Evolutionary conservation across 2,329 filamentous ascomycete species (phyloP).

Genomic region (Hymenoscyphus salicellus): DNA sequence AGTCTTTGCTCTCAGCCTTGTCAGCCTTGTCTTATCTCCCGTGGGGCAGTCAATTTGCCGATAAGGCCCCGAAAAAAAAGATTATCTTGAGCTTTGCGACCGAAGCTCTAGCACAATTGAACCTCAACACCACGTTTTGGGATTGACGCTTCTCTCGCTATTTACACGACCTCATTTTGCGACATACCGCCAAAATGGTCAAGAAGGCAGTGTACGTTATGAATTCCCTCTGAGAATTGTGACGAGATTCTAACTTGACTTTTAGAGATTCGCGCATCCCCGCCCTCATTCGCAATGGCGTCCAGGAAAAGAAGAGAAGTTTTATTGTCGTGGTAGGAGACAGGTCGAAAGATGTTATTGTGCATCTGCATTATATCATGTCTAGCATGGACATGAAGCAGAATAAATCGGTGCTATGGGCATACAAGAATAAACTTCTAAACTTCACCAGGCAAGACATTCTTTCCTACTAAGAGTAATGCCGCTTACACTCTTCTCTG

Average conservation of each 20-base stretch:
- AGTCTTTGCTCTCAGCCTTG: too few relatives aligned
- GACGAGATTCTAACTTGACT: constrained; percentile 13
- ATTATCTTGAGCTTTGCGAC: constrained; percentile 1
- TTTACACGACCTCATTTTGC: constrained; percentile 19
- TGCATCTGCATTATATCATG: constrained; percentile 91
- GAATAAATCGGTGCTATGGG: constrained; percentile 96
- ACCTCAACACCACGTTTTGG: background rate
- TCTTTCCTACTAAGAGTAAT: constrained; percentile 5
- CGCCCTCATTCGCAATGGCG: constrained; percentile 84
- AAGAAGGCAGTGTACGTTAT: constrained; percentile 34
- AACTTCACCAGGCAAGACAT: constrained; percentile 73
- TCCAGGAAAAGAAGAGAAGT: constrained; percentile 94
- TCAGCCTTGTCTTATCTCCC: too few relatives aligned
- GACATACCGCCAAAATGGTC: constrained; percentile 26
- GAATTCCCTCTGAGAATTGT: background rate
- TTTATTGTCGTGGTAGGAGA: constrained; percentile 98
- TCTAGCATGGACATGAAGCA: constrained; percentile 85
- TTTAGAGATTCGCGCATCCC: constrained; percentile 82
- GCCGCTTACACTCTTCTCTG: constrained; percentile 21
- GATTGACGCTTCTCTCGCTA: constrained; percentile 20
- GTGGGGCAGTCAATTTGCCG: too few relatives aligned
- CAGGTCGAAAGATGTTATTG: constrained; percentile 91
- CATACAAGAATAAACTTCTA: constrained; percentile 95
- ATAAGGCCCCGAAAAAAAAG: constrained; percentile 1
- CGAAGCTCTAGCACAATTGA: background rate